These are phyloP conservation scores for Lactarius trivialis DNA, from an alignment of 768 basidiomycete genomes.

Conservation along the genomic window DNA sequence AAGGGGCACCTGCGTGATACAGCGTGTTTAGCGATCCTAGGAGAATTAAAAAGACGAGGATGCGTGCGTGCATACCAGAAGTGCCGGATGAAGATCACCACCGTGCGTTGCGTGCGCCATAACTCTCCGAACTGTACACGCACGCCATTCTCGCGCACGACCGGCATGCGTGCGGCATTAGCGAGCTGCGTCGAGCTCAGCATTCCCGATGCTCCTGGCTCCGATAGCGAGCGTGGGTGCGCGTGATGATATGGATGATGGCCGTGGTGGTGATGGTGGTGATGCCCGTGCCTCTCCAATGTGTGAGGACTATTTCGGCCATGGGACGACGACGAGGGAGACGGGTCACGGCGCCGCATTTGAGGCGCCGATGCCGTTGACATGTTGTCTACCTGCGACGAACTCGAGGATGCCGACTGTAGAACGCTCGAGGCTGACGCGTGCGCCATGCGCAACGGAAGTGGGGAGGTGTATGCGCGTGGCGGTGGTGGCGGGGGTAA, in stretches of 20 bases:
- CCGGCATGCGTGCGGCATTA: constrained; percentile 52
- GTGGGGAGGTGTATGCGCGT: not conserved
- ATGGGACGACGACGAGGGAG: constrained; percentile 11
- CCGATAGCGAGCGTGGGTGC: constrained; percentile 18
- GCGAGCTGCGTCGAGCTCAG: constrained; percentile 53
- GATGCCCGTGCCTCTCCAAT: not conserved
- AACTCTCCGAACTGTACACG: constrained; percentile 64
- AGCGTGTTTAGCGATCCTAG: constrained; percentile 6
- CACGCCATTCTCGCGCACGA: constrained; percentile 63
- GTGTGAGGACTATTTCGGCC: constrained; percentile 4
- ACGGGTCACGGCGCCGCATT: constrained; percentile 11
- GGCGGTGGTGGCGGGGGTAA: constrained; percentile 2
- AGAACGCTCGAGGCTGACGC: not conserved
- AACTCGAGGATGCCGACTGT: constrained; percentile 7
- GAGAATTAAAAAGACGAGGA: not conserved
- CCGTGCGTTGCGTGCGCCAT: constrained; percentile 49
- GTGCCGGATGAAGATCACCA: constrained; percentile 83
- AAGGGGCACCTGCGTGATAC: constrained; percentile 53
- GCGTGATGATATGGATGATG: constrained; percentile 20
- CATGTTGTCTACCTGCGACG: constrained; percentile 11
- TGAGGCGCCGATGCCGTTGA: constrained; percentile 10
- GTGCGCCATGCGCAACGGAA: not conserved
- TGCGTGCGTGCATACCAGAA: constrained; percentile 49
- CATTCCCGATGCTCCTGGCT: constrained; percentile 40
- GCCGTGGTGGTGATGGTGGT: constrained; percentile 17